Percentiles rank a stretch among this genome's conserved stretches.
Evolutionary conservation across 371 early-diverging fungal species (phyloP).

Genomic region (Mucor indicus): DNA sequence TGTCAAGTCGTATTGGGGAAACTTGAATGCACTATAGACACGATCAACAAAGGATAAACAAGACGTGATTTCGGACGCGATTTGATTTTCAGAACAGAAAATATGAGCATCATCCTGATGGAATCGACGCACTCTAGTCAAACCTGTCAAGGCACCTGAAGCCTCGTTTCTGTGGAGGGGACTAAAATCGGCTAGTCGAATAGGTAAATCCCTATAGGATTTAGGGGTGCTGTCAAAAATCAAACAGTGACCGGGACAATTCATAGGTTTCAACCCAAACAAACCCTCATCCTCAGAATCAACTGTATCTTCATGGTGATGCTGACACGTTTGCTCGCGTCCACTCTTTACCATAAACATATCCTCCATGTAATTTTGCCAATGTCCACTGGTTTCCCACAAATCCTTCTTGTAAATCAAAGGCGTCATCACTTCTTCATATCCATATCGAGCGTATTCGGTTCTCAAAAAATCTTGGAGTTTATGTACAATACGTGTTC

Average conservation of each 20-base stretch:
- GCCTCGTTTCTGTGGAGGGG: constrained; percentile 94
- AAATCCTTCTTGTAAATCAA: constrained; percentile 92
- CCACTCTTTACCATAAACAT: constrained; percentile 62
- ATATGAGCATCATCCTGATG: constrained; percentile 99
- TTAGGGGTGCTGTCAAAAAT: constrained; percentile 81
- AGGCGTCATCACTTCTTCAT: constrained; percentile 95
- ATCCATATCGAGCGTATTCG: constrained; percentile 89
- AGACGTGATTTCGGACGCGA: constrained; percentile 75
- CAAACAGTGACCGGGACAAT: constrained; percentile 97
- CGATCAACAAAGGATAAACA: constrained; percentile 86
- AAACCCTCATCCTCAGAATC: constrained; percentile 53
- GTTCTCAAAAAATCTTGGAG: constrained; percentile 63
- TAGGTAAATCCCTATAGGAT: constrained; percentile 91
- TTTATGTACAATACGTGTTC: constrained; percentile 84
- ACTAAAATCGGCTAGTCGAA: constrained; percentile 93
- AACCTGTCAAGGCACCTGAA: constrained; percentile 89
- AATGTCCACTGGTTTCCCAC: constrained; percentile 96
- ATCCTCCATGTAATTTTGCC: constrained; percentile 89
- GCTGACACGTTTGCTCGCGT: constrained; percentile 37
- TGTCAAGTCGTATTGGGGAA: constrained; percentile 74
- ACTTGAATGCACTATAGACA: constrained; percentile 88
- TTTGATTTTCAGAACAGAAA: constrained; percentile 82
- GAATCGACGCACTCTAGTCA: constrained; percentile 93
- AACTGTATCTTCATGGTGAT: constrained; percentile 41
- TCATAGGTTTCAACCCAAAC: constrained; percentile 96